A percentile compares a stretch with the other conserved stretches of the same genome.
Evolutionary conservation across 768 basidiomycete species (phyloP).

Genomic region (Boletus huronensis): DNA sequence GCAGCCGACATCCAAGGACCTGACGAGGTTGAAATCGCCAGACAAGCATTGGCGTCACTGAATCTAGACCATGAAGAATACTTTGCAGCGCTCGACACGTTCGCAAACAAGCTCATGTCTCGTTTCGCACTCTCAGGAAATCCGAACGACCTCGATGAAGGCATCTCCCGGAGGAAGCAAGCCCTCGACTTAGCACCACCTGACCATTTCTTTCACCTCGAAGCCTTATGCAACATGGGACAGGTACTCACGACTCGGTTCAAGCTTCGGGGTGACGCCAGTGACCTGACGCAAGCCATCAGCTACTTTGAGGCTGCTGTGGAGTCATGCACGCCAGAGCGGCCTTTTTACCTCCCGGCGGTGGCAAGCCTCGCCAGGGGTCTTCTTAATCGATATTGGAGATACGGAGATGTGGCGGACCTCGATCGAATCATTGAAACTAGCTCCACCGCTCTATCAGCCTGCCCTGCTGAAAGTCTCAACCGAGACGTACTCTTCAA

Average conservation of each 20-base stretch:
- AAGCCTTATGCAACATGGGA: constrained; percentile 18
- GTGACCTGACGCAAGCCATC: constrained; percentile 24
- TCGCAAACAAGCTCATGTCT: constrained; percentile 12
- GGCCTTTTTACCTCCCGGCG: constrained; percentile 13
- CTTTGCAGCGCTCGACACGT: constrained; percentile 2
- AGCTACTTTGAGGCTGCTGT: constrained; percentile 11
- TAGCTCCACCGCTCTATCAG: constrained; percentile 4
- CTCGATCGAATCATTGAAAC: constrained; percentile 18
- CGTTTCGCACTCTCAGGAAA: constrained; percentile 25
- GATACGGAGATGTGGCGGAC: constrained; percentile 18
- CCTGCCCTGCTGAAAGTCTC: constrained; percentile 1
- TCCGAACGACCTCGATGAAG: constrained; percentile 24
- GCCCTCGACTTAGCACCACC: constrained; percentile 22
- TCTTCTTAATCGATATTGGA: constrained; percentile 20
- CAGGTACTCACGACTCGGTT: constrained; percentile 20
- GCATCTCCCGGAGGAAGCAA: constrained; percentile 14
- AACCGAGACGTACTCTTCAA: constrained; percentile 22
- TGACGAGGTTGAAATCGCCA: constrained; percentile 11
- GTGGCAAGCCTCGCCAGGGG: constrained; percentile 16
- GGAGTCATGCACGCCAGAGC: constrained; percentile 7
- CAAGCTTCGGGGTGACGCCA: constrained; percentile 13
- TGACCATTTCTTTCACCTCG: constrained; percentile 16
- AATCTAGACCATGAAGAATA: constrained; percentile 6
- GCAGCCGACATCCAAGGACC: background rate
- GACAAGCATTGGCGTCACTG: constrained; percentile 8